Percentiles rank a stretch among this genome's conserved stretches.
Conservation (phyloP, 495 filamentous ascomycete genomes). For the Neurospora intermedia region DNA sequence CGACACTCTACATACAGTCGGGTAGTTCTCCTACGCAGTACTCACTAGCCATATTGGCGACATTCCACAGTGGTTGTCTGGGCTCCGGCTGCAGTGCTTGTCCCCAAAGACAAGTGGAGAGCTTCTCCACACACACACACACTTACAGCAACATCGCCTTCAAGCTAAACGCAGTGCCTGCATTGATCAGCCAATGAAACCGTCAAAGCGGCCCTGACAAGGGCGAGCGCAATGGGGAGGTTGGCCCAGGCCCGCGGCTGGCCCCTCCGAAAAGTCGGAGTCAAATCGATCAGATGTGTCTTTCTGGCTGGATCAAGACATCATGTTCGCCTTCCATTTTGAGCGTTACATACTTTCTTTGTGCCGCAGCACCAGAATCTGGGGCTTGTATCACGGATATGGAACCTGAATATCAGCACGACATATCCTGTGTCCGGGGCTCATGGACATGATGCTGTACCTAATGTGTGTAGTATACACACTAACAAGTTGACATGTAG, state of each 20-base stretch:
- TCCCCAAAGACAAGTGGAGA: not conserved
- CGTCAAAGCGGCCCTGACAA: not conserved
- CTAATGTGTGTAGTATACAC: not conserved
- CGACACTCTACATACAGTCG: not conserved
- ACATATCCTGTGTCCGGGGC: not conserved
- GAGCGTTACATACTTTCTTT: not conserved
- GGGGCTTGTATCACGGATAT: not conserved
- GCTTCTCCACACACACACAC: not conserved
- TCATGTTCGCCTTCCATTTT: not conserved
- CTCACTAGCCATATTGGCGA: not conserved
- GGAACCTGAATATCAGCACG: not conserved
- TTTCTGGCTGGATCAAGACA: not conserved
- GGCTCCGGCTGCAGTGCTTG: not conserved
- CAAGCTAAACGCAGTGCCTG: not conserved
- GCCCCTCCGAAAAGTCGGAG: slow-evolving; percentile 1
- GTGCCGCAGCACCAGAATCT: not conserved
- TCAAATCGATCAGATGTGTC: not conserved
- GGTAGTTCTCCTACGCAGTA: too few relatives aligned
- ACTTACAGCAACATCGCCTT: not conserved
- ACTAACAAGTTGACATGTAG: not conserved
- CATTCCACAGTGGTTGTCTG: not conserved
- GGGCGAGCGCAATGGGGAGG: not conserved
- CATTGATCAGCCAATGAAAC: not conserved
- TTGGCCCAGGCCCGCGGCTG: slow-evolving; percentile 3
- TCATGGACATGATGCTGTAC: not conserved